Base-by-base conservation (phyloP, 2,329 filamentous ascomycete genomes). In the Penicillium carneum region DNA sequence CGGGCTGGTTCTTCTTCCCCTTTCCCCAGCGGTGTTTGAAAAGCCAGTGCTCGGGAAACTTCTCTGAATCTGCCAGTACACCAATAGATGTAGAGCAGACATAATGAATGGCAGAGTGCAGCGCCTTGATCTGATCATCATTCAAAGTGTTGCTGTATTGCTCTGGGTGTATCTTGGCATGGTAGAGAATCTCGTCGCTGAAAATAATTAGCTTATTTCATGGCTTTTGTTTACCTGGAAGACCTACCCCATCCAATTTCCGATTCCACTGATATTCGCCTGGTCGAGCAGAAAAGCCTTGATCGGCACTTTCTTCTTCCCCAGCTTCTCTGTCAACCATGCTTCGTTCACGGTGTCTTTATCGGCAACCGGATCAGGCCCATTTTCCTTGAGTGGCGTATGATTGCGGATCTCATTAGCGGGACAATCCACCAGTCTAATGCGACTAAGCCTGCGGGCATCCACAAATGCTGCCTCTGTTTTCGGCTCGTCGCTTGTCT, bases 21-120 rank as follows among this genome's bases (percentile, higher is more conserved):
- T 97, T 97, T 12, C 88, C 87, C 95, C 95, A 98, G 29, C 93
- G 87, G 74, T 96, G 84, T 64, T 90, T 89, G 82, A 96, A 96
- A 11, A 96, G 81, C 92, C 95, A 99, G 63, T 93, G 84, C 5
- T 90, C 83, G 0, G 95, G 95, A 64, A 98, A 97, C 71, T 90
- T 82, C 41, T 90, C 88, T 20, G 91, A 93, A 66, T 98, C 93
- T 2, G 88, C 92, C 6, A 97, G 84, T 29, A 88, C 82, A 50
- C 91, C 91, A 20, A 94, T 88, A 0, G 94, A 91, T 0, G 87
- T 90, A 61, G 89, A 85, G 74, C 92, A 97, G 9, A 99, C 89
- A 64, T 91, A 87, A 61, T 90, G 84, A 45, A 97, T 88, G 0
- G 88, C 85, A 9, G 87, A 82, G 75, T 95, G 89, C 1, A 99